These are phyloP conservation scores for Trichosanthes truncata DNA, from an alignment of 306 rosid genomes.

Conservation along the genomic window DNA sequence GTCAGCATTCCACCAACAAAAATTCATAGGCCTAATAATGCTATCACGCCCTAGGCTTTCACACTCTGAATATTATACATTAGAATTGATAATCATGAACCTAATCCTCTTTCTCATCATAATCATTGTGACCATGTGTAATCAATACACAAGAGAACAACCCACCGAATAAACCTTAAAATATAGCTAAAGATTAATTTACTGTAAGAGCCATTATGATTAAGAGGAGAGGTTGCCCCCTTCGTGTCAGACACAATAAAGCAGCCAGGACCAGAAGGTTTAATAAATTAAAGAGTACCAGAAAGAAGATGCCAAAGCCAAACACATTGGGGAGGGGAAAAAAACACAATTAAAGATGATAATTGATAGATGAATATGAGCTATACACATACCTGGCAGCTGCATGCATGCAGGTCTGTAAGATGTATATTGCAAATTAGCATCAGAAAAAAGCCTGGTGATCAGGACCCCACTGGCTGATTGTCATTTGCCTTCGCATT, in stretches of 20 bases:
- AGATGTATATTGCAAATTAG: not conserved
- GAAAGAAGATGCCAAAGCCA: constrained; percentile 16
- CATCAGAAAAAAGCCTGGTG: not conserved
- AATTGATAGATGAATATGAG: constrained; percentile 2
- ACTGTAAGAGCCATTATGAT: constrained; percentile 34
- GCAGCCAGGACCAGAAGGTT: constrained; percentile 14
- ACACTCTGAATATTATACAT: not conserved
- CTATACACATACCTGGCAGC: not conserved
- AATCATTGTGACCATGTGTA: constrained; percentile 53
- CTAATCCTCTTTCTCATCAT: constrained; percentile 36
- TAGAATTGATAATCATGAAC: constrained; percentile 33
- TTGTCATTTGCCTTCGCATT: not conserved
- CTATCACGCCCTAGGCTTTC: not conserved
- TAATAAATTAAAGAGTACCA: constrained; percentile 13
- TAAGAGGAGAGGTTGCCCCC: constrained; percentile 39
- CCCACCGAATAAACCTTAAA: constrained; percentile 20
- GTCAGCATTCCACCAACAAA: constrained; percentile 3
- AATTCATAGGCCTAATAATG: constrained; percentile 8
- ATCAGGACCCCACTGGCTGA: not conserved
- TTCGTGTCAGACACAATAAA: constrained; percentile 40
- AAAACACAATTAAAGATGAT: not conserved
- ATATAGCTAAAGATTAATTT: constrained; percentile 19
- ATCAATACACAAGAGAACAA: constrained; percentile 14
- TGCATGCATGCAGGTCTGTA: not conserved
- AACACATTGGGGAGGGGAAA: not conserved